Evolutionary conservation across 2,329 filamentous ascomycete genomes (phyloP).

Genomic region (Domatiomyces globalis): DNA sequence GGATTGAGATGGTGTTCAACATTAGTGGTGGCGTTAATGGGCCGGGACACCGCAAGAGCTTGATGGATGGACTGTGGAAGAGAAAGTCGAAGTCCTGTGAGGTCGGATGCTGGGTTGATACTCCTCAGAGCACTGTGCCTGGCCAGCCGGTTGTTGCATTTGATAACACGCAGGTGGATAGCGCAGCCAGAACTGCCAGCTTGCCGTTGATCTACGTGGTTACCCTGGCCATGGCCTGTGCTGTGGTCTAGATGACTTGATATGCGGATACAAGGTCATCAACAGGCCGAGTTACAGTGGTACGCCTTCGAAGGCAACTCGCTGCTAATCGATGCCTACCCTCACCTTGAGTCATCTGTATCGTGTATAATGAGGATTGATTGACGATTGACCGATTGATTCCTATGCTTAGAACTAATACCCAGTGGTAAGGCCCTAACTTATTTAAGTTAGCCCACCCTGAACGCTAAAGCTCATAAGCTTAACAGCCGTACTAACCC

Average conservation of each 20-base stretch:
- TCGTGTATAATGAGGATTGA: too few species aligned
- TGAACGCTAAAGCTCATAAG: too few species aligned
- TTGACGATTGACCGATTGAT: too few species aligned
- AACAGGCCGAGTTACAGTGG: background rate
- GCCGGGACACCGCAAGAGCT: background rate
- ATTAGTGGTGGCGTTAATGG: slow-evolving; percentile 7
- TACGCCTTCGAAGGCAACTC: background rate
- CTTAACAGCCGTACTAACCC: too few species aligned
- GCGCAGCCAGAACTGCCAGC: background rate
- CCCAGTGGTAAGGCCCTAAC: too few species aligned
- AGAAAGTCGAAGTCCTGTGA: background rate
- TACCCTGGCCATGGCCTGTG: too few species aligned
- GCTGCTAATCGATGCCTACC: background rate
- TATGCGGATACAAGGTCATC: background rate
- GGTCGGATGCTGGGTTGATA: slow-evolving; percentile 1
- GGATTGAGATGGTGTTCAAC: slow-evolving; percentile 30
- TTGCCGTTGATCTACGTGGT: background rate
- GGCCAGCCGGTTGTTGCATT: background rate
- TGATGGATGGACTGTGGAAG: background rate
- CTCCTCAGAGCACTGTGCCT: background rate
- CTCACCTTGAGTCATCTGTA: background rate
- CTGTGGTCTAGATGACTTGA: background rate
- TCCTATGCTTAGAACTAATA: too few species aligned
- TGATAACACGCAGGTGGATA: background rate
- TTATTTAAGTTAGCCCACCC: too few species aligned